These are phyloP conservation scores for Chaetomium fimeti DNA, from an alignment of 495 filamentous ascomycete species.

Conservation along the genomic window DNA sequence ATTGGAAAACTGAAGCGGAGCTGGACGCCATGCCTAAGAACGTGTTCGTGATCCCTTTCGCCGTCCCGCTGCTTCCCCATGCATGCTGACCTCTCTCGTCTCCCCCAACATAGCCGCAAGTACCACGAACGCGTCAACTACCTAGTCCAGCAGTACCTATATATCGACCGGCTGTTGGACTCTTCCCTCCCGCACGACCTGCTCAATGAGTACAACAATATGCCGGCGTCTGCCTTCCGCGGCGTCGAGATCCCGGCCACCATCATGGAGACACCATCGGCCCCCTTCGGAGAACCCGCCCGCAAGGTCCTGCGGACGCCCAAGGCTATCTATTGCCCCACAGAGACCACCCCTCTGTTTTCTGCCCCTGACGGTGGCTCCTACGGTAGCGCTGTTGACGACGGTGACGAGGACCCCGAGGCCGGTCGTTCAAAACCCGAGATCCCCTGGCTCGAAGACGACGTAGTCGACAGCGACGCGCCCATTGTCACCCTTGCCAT, in stretches of 20 bases:
- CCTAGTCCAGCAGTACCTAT: conserved; percentile 81
- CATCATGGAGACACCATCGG: conserved; percentile 49
- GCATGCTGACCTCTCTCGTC: not conserved
- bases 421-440: conserved; percentile 40
- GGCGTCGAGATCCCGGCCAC: conserved; percentile 55
- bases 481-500: conserved; percentile 75
- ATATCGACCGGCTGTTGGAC: conserved; percentile 87
- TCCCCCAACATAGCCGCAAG: conserved; percentile 50
- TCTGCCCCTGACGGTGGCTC: conserved; percentile 35
- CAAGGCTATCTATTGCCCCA: conserved; percentile 74
- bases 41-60: conserved; percentile 43
- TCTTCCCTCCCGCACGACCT: conserved; percentile 82
- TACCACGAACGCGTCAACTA: conserved; percentile 85
- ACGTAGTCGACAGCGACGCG: conserved; percentile 61
- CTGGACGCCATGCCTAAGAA: conserved; percentile 63
- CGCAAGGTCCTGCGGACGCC: conserved; percentile 65
- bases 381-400: conserved; percentile 37
- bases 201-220: conserved; percentile 77
- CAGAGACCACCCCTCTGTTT: conserved; percentile 67
- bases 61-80: not conserved
- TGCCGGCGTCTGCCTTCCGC: conserved; percentile 42
- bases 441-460: conserved; percentile 55
- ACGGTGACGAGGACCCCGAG: conserved; percentile 24
- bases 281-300: conserved; percentile 5
- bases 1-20: conserved; percentile 69